Conservation (phyloP, 257 asterid genomes). For the Solanum megistacrolobum region DNA sequence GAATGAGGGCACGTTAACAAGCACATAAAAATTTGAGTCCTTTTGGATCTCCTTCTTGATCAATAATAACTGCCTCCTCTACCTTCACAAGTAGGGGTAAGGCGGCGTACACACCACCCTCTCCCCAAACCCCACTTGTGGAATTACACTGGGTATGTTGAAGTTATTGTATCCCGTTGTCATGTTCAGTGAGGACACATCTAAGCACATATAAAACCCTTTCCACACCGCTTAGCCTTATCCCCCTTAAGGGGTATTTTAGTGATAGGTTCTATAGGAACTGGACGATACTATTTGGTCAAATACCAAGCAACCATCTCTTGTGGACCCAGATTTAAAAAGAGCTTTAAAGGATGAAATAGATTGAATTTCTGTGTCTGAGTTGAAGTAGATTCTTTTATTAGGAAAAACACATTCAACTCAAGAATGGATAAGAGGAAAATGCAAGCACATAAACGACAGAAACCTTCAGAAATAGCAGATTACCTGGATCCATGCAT, state of each 20-base stretch:
- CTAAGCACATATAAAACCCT: not conserved
- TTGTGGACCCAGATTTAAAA: not conserved
- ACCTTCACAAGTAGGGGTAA: not conserved
- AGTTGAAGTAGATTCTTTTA: not conserved
- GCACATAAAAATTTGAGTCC: not conserved
- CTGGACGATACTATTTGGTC: not conserved
- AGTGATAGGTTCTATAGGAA: not conserved
- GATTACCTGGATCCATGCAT: constrained; percentile 86
- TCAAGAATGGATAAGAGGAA: not conserved
- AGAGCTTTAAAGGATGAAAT: not conserved
- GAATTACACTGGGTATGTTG: not conserved
- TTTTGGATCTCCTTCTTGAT: not conserved
- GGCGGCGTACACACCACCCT: not conserved
- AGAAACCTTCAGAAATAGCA: constrained; percentile 3
- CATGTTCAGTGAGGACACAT: not conserved
- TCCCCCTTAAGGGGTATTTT: not conserved
- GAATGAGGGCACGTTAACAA: not conserved
- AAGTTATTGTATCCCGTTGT: not conserved
- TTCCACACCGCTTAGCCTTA: not conserved
- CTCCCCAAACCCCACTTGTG: not conserved
- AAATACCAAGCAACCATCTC: not conserved
- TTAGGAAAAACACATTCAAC: not conserved
- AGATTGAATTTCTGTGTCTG: not conserved
- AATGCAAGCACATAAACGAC: not conserved
- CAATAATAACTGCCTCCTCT: not conserved